These are phyloP conservation scores for Myriosclerotinia duriaeana DNA, from an alignment of 2,329 filamentous ascomycete species.

Conservation along the genomic window DNA sequence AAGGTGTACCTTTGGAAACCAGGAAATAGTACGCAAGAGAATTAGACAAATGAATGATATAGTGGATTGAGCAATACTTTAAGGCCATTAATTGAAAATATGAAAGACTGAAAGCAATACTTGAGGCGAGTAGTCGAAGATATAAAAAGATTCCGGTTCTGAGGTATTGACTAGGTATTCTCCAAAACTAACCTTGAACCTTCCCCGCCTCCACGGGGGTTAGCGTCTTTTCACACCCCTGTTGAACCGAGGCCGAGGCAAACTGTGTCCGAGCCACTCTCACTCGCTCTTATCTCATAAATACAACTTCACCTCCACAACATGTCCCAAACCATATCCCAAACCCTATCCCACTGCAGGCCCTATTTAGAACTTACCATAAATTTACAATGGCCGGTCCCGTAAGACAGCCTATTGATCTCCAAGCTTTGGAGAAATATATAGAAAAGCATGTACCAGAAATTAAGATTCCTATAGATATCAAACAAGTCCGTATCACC, in stretches of 20 bases:
- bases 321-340: not conserved
- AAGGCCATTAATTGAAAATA: no score
- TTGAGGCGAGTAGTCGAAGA: no score
- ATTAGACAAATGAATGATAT: not conserved
- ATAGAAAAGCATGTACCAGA: conserved; percentile 75
- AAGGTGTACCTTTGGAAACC: not conserved
- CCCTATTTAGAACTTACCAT: not conserved
- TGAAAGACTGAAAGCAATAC: no score
- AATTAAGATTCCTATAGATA: conserved; percentile 77
- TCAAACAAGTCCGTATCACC: conserved; percentile 72
- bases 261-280: conserved; percentile 1
- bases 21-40: not conserved
- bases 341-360: not conserved
- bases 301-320: conserved; percentile 3
- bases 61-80: no score
- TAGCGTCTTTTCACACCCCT: conserved; percentile 16
- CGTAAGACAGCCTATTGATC: conserved; percentile 87
- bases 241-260: conserved; percentile 23
- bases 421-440: conserved; percentile 75
- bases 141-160: no score
- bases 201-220: conserved; percentile 13
- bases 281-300: not conserved
- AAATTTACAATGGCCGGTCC: conserved; percentile 68
- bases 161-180: not conserved
- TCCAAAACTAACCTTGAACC: not conserved